Evolutionary conservation across 1,284 basidiomycete genomes (phyloP).

Genomic region (Rhodotorula sp.): DNA sequence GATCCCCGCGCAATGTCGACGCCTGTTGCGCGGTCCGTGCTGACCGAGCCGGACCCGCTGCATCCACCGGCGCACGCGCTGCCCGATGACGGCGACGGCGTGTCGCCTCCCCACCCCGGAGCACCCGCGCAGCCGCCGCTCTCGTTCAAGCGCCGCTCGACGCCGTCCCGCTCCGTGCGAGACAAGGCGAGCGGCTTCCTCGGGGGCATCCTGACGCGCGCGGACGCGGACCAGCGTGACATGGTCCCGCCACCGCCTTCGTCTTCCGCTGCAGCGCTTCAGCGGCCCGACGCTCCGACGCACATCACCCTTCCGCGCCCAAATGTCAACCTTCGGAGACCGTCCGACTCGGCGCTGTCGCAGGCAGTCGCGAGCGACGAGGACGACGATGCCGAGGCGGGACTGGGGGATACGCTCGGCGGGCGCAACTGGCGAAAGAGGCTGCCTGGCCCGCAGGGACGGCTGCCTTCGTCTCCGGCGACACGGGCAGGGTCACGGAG

Average conservation of each 20-base stretch:
- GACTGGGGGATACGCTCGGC: not conserved
- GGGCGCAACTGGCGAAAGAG: not conserved
- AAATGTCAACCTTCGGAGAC: not conserved
- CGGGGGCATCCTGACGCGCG: conserved; percentile 17
- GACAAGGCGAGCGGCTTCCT: conserved; percentile 15
- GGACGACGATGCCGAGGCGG: conserved; percentile 18
- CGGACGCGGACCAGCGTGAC: not conserved
- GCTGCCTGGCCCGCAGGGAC: not conserved
- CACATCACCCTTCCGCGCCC: conserved; percentile 6
- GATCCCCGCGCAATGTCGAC: conserved; percentile 7
- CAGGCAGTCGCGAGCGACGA: conserved; percentile 18
- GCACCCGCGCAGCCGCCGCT: conserved; percentile 13
- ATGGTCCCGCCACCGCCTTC: conserved; percentile 4
- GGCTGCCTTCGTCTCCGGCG: not conserved
- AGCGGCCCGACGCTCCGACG: conserved; percentile 1
- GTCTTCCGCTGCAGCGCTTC: not conserved
- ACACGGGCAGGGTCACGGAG: conserved; percentile 4
- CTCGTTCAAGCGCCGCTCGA: conserved; percentile 33
- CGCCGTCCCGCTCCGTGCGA: not conserved
- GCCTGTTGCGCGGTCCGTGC: conserved; percentile 4
- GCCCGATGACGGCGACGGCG: not conserved
- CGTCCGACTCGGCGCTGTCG: conserved; percentile 7
- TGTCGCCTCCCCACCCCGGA: not conserved
- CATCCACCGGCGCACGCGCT: not conserved
- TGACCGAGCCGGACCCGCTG: conserved; percentile 4